These are phyloP conservation scores for Cymbidium sinense DNA, from an alignment of 106 monocot species.

Conservation along the genomic window DNA sequence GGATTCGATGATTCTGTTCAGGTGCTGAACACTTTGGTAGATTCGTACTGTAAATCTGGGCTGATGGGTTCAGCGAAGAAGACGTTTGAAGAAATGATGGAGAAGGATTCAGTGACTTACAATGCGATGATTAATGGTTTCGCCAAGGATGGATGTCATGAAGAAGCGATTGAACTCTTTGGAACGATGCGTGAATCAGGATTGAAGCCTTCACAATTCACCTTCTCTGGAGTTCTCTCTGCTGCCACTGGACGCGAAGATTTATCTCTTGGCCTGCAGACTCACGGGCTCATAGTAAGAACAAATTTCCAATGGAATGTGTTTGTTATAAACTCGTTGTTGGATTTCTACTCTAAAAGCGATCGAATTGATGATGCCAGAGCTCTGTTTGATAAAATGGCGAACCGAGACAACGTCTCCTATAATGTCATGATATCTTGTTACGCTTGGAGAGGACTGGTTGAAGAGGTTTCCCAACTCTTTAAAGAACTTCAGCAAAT, in stretches of 20 bases:
- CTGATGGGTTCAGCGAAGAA: constrained; percentile 20
- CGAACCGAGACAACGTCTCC: constrained; percentile 59
- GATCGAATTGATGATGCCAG: constrained; percentile 34
- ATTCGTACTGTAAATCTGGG: constrained; percentile 74
- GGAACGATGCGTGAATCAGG: constrained; percentile 36
- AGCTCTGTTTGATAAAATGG: constrained; percentile 52
- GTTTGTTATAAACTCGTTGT: constrained; percentile 63
- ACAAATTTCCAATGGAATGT: constrained; percentile 70
- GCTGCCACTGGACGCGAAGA: constrained; percentile 47
- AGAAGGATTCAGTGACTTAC: constrained; percentile 61
- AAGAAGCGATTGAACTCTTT: constrained; percentile 42
- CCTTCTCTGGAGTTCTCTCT: constrained; percentile 57
- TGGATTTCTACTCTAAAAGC: constrained; percentile 81
- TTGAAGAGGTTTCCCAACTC: constrained; percentile 34
- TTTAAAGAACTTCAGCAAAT: constrained; percentile 43
- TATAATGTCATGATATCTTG: constrained; percentile 82
- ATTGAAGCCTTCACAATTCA: constrained; percentile 64
- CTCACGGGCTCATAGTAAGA: constrained; percentile 51
- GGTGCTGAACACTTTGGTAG: constrained; percentile 70
- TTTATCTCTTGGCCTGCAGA: constrained; percentile 49
- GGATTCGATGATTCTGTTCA: constrained; percentile 33
- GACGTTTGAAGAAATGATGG: constrained; percentile 33
- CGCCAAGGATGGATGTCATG: constrained; percentile 43
- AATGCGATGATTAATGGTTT: constrained; percentile 74
- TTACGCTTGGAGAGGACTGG: constrained; percentile 37